phyloP scores from a whole-genome alignment of 2,329 filamentous ascomycete genomes.

The Botrytis byssoidea region DNA sequence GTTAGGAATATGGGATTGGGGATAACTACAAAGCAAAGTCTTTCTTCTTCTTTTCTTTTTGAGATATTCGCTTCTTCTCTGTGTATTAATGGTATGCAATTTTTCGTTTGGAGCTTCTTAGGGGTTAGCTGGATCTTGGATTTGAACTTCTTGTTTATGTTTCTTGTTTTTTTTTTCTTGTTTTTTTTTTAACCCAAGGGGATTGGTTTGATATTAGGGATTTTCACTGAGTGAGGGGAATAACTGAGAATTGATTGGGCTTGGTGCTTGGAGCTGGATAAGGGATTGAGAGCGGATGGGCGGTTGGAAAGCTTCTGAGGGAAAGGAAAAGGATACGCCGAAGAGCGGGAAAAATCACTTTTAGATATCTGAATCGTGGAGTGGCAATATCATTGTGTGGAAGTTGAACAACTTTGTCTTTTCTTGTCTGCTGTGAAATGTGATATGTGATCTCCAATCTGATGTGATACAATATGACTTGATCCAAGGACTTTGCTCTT shows the following conservation, averaged over 20 bases:
- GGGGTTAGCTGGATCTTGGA: background rate
- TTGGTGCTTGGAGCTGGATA: background rate
- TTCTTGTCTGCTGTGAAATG: background rate
- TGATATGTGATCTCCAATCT: background rate
- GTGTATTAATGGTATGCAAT: constrained; percentile 6
- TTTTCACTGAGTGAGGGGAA: background rate
- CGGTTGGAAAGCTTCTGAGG: no score
- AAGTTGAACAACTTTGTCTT: background rate
- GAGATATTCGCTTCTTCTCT: background rate
- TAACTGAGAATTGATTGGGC: background rate
- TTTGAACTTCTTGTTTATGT: constrained; percentile 14
- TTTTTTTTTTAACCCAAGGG: background rate
- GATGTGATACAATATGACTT: background rate
- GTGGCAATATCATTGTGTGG: constrained; percentile 12
- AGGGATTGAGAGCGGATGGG: background rate
- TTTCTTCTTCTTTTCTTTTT: background rate
- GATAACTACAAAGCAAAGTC: background rate
- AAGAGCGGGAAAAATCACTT: background rate
- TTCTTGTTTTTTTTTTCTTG: background rate
- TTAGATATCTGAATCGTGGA: background rate
- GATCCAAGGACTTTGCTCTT: background rate
- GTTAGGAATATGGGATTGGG: background rate
- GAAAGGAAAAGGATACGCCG: background rate
- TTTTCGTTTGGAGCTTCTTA: background rate
- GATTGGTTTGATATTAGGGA: background rate